These are phyloP conservation scores for Aspergillus egyptiacus DNA, from an alignment of 495 filamentous ascomycete genomes.

Conservation along the genomic window DNA sequence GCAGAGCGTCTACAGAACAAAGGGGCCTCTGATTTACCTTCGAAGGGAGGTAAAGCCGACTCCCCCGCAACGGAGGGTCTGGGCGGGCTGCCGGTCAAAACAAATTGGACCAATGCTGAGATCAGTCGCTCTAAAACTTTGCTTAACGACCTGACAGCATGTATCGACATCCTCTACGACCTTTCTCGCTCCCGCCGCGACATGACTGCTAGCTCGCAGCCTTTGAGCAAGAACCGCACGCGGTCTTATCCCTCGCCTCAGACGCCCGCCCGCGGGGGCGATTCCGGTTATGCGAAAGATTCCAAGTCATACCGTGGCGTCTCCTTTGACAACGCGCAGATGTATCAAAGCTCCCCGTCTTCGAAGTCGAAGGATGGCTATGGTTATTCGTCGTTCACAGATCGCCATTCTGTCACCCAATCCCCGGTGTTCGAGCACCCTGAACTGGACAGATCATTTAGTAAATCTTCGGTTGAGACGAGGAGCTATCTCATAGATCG, in stretches of 20 bases:
- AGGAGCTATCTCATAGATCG: constrained; percentile 38
- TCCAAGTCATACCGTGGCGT: constrained; percentile 25
- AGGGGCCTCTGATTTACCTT: constrained; percentile 36
- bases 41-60: constrained; percentile 34
- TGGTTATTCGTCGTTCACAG: constrained; percentile 18
- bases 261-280: not conserved
- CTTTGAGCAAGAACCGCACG: constrained; percentile 22
- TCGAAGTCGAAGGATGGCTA: constrained; percentile 14
- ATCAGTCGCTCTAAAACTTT: constrained; percentile 52
- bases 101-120: constrained; percentile 47
- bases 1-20: constrained; percentile 70
- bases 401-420: constrained; percentile 20
- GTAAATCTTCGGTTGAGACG: constrained; percentile 15
- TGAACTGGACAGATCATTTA: constrained; percentile 14
- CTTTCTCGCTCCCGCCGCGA: constrained; percentile 65
- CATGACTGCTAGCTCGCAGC: constrained; percentile 32
- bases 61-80: constrained; percentile 33
- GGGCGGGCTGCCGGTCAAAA: constrained; percentile 30
- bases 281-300: constrained; percentile 11
- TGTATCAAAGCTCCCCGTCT: constrained; percentile 18
- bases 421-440: constrained; percentile 10
- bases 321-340: constrained; percentile 31
- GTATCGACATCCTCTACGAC: constrained; percentile 86
- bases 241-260: constrained; percentile 23
- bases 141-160: constrained; percentile 69